Conservation (phyloP, 768 basidiomycete genomes). For the Rhizopogon salebrosus region DNA sequence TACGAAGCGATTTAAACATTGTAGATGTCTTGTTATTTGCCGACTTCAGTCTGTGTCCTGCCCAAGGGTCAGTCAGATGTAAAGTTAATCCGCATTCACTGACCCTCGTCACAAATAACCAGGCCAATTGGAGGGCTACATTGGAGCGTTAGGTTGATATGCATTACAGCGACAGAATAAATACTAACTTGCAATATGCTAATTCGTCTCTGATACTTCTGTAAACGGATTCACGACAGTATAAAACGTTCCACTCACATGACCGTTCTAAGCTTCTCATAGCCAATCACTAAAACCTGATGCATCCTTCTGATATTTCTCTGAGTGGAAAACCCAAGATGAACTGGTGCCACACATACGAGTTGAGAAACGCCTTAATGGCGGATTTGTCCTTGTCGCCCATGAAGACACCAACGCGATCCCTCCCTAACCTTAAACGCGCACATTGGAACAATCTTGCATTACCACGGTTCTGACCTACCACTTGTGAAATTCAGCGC, state of each 20-base stretch:
- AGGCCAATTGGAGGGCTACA: conserved; percentile 84
- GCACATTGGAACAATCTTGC: conserved; percentile 7
- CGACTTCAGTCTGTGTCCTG: conserved; percentile 90
- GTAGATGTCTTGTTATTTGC: conserved; percentile 85
- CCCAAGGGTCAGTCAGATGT: not conserved
- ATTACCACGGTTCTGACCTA: conserved; percentile 30
- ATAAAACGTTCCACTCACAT: conserved; percentile 46
- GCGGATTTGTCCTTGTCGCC: conserved; percentile 53
- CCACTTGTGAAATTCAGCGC: conserved; percentile 94
- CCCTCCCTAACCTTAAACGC: conserved; percentile 43
- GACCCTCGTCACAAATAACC: conserved; percentile 94
- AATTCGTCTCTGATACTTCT: conserved; percentile 43
- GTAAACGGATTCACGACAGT: conserved; percentile 1
- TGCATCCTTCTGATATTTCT: conserved; percentile 51
- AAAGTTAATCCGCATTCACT: not conserved
- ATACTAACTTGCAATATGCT: conserved; percentile 56
- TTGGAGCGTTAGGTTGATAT: not conserved
- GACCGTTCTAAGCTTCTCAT: conserved; percentile 81
- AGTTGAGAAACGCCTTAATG: conserved; percentile 70
- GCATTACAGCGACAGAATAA: not conserved
- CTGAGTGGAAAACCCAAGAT: not conserved
- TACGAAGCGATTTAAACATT: conserved; percentile 77
- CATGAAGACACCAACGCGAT: conserved; percentile 51
- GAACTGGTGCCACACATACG: conserved; percentile 38
- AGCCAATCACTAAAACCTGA: conserved; percentile 90